Percentiles rank a stretch among this genome's conserved stretches.
These are phyloP conservation scores for Arthrinium phaeospermum DNA, from an alignment of 2,329 filamentous ascomycete species.

Conservation along the genomic window DNA sequence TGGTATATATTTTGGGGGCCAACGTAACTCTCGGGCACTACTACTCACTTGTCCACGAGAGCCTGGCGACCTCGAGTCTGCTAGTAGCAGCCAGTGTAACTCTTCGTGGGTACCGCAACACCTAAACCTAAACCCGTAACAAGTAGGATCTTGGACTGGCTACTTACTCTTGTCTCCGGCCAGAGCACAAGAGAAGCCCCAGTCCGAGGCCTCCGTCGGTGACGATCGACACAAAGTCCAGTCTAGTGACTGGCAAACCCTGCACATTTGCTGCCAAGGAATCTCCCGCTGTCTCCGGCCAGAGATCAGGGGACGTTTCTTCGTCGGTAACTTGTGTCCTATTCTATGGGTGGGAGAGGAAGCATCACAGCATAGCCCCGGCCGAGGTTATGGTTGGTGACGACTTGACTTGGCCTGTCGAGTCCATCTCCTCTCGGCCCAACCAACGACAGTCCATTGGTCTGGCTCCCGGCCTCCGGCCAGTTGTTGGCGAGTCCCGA, in stretches of 20 bases:
- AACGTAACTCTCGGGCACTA: not conserved
- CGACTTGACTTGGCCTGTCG: not conserved
- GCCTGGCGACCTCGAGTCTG: slow-evolving; percentile 1
- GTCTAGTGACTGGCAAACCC: not conserved
- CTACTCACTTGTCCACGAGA: not conserved
- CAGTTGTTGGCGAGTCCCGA: not conserved
- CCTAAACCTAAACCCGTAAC: not conserved
- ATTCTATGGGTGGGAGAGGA: not conserved
- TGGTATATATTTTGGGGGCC: not conserved
- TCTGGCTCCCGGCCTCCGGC: not conserved
- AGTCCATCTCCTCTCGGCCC: not conserved
- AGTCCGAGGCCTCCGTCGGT: not conserved
- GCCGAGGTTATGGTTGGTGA: not conserved
- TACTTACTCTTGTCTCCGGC: not conserved
- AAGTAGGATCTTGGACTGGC: not conserved
- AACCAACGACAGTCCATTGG: not conserved
- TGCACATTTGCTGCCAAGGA: not conserved
- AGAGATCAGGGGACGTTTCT: not conserved
- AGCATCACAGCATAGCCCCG: not conserved
- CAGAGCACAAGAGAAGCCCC: not conserved
- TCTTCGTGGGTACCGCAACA: not conserved
- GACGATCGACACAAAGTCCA: not conserved
- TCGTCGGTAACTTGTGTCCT: not conserved
- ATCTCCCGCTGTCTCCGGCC: not conserved
- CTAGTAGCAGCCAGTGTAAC: not conserved